Evolutionary conservation across 2,329 filamentous ascomycete species (phyloP).

Genomic region (Fusarium verrucosum): DNA sequence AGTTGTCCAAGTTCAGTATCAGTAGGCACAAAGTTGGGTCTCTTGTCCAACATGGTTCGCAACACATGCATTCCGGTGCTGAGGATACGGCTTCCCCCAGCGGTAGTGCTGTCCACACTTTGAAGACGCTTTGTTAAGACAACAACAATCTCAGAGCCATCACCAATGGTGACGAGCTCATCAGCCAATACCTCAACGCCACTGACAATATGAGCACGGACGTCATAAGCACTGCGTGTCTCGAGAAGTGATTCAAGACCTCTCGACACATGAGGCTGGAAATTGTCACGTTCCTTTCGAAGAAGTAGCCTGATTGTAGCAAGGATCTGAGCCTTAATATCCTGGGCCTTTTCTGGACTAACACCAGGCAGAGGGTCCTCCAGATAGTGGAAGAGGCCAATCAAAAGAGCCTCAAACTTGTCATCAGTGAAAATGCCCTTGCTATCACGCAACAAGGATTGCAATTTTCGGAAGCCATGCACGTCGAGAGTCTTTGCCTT

Average conservation of each 20-base stretch:
- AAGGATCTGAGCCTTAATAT: constrained; percentile 78
- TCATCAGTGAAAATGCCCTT: constrained; percentile 71
- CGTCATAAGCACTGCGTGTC: constrained; percentile 72
- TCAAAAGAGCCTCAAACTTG: constrained; percentile 73
- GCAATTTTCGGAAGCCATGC: constrained; percentile 81
- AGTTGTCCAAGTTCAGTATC: constrained; percentile 63
- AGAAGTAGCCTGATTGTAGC: constrained; percentile 78
- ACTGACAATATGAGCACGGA: constrained; percentile 74
- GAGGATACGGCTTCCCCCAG: constrained; percentile 61
- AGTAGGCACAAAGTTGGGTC: constrained; percentile 58
- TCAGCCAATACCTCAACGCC: constrained; percentile 78
- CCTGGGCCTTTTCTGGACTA: constrained; percentile 71
- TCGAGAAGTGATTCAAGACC: constrained; percentile 73
- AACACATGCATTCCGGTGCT: constrained; percentile 73
- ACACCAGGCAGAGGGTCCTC: constrained; percentile 67
- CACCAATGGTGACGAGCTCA: constrained; percentile 73
- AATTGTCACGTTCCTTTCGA: constrained; percentile 71
- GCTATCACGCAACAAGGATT: constrained; percentile 75
- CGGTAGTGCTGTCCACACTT: constrained; percentile 51
- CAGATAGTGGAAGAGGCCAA: constrained; percentile 76
- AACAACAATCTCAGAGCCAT: constrained; percentile 67
- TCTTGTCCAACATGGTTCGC: constrained; percentile 64
- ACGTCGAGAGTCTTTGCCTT: constrained; percentile 78
- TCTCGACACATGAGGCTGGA: constrained; percentile 72
- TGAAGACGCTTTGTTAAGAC: constrained; percentile 62